Evolutionary conservation across 805 yeast genomes (phyloP), one percentile per base, ranked within the genome.

Genomic region (Candida maris): DNA sequence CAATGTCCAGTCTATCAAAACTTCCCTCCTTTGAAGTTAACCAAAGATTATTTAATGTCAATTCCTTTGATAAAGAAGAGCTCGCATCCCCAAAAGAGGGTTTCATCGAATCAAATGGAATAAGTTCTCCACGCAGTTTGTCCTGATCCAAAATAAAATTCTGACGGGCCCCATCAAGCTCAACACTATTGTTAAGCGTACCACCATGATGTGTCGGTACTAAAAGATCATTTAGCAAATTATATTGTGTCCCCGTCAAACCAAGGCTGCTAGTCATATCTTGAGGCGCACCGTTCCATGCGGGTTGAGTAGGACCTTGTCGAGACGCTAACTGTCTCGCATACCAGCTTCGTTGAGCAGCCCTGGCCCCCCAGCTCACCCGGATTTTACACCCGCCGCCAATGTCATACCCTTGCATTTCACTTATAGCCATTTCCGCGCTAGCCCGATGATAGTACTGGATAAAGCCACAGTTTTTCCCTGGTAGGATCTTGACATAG

Each of bases 331-430:
- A 36, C 36, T 58, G 62, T 44, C 61, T 56, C 3, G 62, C 62
- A 50, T 57, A 55, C 61, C 61, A 56, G 36, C 54, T 59, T 39
- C 65, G 51, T 48, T 58, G 65, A 17, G 61, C 65, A 8, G 84
- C 75, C 48, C 87, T 73, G 20, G 64, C 65, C 25, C 96, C 96
- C 96, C 96, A 88, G 35, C 91, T 81, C 39, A 88, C 71, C 49
- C 95, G 70, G 32, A 88, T 79, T 43, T 91, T 72, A 39, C 85
- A 81, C 39, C 85, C 88, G 8, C 34, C 89, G 15, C 62, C 91
- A 49, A 88, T 81, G 24, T 87, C 86, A 56, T 79, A 85, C 7
- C 95, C 95, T 62, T 88, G 95, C 94, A 88, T 83, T 45, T 81
- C 83, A 23, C 76, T 69, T 44, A 88, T 84, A 8, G 96, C 95